A percentile compares a stretch with the other conserved stretches of the same genome.
These are phyloP conservation scores for Amanita polypyramis DNA, from an alignment of 768 basidiomycete genomes.

Conservation along the genomic window DNA sequence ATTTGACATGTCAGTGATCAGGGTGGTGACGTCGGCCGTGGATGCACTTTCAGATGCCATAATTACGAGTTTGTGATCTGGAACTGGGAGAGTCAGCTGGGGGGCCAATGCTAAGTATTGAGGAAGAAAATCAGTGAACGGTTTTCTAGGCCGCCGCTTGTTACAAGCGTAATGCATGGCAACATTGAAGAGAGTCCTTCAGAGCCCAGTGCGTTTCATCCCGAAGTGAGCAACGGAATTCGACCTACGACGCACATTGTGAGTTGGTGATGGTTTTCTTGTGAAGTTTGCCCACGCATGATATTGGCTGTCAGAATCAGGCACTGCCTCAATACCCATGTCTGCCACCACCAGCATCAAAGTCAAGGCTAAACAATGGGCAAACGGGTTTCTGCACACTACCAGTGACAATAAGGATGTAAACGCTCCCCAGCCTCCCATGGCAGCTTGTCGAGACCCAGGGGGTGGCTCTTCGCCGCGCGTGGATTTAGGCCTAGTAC, in stretches of 20 bases:
- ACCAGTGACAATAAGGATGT: not conserved
- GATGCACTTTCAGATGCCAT: not conserved
- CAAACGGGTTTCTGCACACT: not conserved
- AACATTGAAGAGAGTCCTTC: conserved; percentile 22
- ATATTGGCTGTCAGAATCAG: not conserved
- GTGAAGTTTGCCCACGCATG: not conserved
- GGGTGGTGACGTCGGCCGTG: conserved; percentile 17
- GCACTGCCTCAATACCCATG: conserved; percentile 2
- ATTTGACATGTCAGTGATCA: conserved; percentile 46
- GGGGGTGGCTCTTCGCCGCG: not conserved
- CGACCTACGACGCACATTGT: too few species aligned
- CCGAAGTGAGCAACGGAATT: conserved; percentile 3
- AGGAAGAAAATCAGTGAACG: conserved; percentile 31
- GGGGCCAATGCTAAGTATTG: not conserved
- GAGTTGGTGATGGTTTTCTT: too few species aligned
- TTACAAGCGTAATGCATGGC: conserved; percentile 34
- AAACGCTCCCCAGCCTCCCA: not conserved
- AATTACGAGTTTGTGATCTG: not conserved
- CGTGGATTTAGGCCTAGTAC: conserved; percentile 11
- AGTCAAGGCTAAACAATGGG: conserved; percentile 10
- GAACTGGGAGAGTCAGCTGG: not conserved
- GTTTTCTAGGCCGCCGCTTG: conserved; percentile 45
- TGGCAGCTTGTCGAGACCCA: not conserved
- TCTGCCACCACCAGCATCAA: conserved; percentile 8
- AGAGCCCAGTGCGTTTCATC: conserved; percentile 61